Evolutionary conservation across 2,329 filamentous ascomycete species (phyloP), one percentile per base, ranked within the genome.

Genomic region (Fonsecaea pugnacius): DNA sequence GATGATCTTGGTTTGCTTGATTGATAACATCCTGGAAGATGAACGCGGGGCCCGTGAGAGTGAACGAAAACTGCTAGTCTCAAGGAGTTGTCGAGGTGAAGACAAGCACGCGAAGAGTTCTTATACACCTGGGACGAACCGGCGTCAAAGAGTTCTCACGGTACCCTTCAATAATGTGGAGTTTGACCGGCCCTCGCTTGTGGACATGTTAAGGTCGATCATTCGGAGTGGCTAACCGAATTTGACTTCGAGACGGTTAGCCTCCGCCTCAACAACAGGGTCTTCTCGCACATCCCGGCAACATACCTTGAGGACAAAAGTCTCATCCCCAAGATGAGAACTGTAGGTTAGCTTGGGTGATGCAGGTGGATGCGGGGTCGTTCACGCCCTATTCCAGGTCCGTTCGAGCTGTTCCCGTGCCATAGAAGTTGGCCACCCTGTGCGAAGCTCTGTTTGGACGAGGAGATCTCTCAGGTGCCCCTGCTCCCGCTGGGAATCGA

Each of bases 1-100:
- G 14, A 60, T 52, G 46, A 60, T 3, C 43, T 30, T 53, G 58
- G 58, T 60, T 14, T 60, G 58, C 46, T 60, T 60, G 32, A 60
- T 53, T 14, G 27, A 38, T 30, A 60, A 40, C 58, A 60, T 60
- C 46, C 16, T 60, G 30, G 33, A 38, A 14, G n/a, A 36, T 40
- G 32, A 18, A 24, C 43, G 27, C 21, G 4, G 12, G 2, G 40
- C 7, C 21, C n/a, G 12, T 21, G 9, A 4, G 10, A 27, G 18
- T 48, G 6, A 48, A 10, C 10, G 18, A 10, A 48, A 10, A 48
- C 16, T 48, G 43, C 21, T n/a, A 27, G 43, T 5, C 9, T 48
- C 12, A 18, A 48, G 21, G 4, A 48, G 43, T 2, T 48, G 3
- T 48, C 21, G 10, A 48, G 43, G 43, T 12, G 21, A 24, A 27